phyloP scores from a whole-genome alignment of 805 yeast species.

The Candida broadrunensis region DNA sequence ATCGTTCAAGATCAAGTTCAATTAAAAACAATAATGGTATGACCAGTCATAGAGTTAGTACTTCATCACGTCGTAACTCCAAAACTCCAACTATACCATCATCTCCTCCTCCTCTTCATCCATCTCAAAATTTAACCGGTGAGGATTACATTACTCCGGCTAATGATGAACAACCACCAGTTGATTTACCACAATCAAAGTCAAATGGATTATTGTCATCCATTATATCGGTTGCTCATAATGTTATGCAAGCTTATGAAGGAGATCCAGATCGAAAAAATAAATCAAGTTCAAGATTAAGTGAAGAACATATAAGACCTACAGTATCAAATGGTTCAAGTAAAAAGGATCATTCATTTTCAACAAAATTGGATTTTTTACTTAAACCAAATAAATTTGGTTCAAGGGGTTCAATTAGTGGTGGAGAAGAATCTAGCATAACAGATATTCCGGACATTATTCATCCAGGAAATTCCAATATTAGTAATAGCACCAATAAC shows the following conservation, averaged over 20 bases:
- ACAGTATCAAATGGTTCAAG: not conserved
- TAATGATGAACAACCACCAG: not conserved
- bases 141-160: no score
- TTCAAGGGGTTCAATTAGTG: slow-evolving; percentile 7
- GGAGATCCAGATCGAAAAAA: not conserved
- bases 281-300: not conserved
- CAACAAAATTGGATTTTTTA: slow-evolving; percentile 22
- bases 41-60: no score
- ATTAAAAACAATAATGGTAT: not conserved
- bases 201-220: slow-evolving; percentile 40
- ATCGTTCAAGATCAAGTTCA: not conserved
- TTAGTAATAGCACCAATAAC: not conserved
- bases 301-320: not conserved
- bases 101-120: not conserved
- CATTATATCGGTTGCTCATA: slow-evolving; percentile 46
- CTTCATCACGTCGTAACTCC: no score
- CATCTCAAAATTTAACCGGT: not conserved
- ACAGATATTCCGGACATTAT: not conserved
- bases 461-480: not conserved
- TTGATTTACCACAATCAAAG: slow-evolving; percentile 5
- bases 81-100: not conserved
- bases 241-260: slow-evolving; percentile 23
- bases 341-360: slow-evolving; percentile 10
- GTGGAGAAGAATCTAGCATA: not conserved
- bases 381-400: slow-evolving; percentile 16